Base-by-base conservation (phyloP, 2,329 filamentous ascomycete species). In the Grosmannia penicillata region DNA sequence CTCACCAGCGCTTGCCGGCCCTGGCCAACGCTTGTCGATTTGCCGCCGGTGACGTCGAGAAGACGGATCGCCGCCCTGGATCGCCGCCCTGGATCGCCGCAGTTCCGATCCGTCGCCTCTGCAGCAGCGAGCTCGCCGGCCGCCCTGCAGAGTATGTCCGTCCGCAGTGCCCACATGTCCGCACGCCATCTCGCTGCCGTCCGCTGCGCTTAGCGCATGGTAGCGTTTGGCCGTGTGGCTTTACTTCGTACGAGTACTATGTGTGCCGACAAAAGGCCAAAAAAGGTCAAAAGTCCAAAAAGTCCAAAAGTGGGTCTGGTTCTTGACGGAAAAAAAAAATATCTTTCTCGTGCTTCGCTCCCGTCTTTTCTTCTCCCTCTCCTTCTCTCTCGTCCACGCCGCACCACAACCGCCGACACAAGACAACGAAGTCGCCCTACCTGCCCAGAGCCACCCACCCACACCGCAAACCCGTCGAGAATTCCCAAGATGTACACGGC, bases 341-440 rank as follows among this genome's bases (percentile, higher is more conserved):
- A 27, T 43, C 22, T 37, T 38, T 39, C 37, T 17, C 22, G n/a
- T n/a, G n/a, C n/a, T n/a, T n/a, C n/a, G n/a, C n/a, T n/a, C n/a
- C 29, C 34, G 6, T 33, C 28, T 41, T 22, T 19, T 24, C 25
- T 27, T 32, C 19, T 21, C 19, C 26, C 25, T 24, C 33, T 25
- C 19, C 22, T 21, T 30, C 26, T 21, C 25, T 23, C 29, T 29
- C 15, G 13, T 23, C 17, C 22, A 19, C 49, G 54, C 17, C 21
- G 10, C 15, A 52, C 51, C 51, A 51, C 57, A 45, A 52, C 47
- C 48, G n/a, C n/a, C n/a, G n/a, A 51, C 48, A 49, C 52, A 53
- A 75, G 72, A 77, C 73, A 75, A 76, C 72, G 70, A 77, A 77
- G 72, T 76, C 73, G 69, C 64, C 58, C 60, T 65, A 62, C 44